These are phyloP conservation scores for Biscogniauxia sp. DNA, from an alignment of 2,329 filamentous ascomycete species.

Conservation along the genomic window DNA sequence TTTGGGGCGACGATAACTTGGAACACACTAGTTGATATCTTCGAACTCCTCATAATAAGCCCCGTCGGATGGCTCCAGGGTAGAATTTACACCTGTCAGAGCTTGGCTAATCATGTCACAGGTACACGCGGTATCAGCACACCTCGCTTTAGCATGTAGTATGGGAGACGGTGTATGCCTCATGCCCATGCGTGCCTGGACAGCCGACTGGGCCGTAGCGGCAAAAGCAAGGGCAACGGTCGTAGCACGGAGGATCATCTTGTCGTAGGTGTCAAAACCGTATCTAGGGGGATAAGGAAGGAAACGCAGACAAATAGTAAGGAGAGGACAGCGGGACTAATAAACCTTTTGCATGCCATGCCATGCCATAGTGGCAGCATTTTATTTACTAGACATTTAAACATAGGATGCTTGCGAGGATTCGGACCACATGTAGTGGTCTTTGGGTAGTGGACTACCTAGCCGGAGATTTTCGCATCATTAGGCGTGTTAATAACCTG, in stretches of 20 bases:
- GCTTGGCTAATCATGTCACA: constrained; percentile 12
- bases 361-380: background rate
- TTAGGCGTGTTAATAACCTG: background rate
- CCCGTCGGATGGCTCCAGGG: constrained; percentile 15
- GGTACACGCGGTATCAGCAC: constrained; percentile 10
- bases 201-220: constrained; percentile 7
- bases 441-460: background rate
- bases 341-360: background rate
- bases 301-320: background rate
- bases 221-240: constrained; percentile 4
- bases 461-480: background rate
- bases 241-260: background rate
- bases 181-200: constrained; percentile 1
- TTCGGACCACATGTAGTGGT: background rate
- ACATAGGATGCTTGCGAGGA: background rate
- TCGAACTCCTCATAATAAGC: constrained; percentile 13
- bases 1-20: background rate
- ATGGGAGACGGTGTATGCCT: constrained; percentile 1
- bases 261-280: background rate
- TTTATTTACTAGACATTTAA: background rate
- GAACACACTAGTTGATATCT: constrained; percentile 20
- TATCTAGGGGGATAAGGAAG: background rate
- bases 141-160: constrained; percentile 5
- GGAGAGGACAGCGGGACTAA: background rate
- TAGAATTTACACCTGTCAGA: constrained; percentile 11